Percentiles rank a stretch among this genome's conserved stretches.
These are phyloP conservation scores for Phytopythium sindhum DNA, from an alignment of 352 stramenopile genomes.

Conservation along the genomic window DNA sequence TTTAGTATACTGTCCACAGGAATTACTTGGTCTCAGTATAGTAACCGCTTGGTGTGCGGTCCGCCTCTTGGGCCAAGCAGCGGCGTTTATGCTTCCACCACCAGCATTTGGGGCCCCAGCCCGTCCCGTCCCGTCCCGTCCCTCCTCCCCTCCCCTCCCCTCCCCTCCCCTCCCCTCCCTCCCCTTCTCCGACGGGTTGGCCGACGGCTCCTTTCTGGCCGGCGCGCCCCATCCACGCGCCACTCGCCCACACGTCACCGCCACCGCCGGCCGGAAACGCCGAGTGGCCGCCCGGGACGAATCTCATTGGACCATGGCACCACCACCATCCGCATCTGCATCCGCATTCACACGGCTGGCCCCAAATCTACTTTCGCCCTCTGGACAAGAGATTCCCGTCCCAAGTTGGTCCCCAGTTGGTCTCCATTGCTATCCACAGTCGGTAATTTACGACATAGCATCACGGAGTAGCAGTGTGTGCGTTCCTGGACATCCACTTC, in stretches of 20 bases:
- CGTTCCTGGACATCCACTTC: neutral
- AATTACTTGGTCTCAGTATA: neutral
- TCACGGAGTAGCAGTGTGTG: too few species aligned
- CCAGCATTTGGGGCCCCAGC: too few species aligned
- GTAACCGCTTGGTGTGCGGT: too few species aligned
- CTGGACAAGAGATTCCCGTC: too few species aligned
- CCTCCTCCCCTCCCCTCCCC: too few species aligned
- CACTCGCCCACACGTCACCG: conserved; percentile 3
- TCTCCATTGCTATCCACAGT: too few species aligned
- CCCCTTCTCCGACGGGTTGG: neutral
- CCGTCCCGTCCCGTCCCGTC: too few species aligned
- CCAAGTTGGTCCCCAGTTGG: conserved; percentile 3
- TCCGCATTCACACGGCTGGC: conserved; percentile 4
- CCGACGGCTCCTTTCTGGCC: conserved; percentile 3
- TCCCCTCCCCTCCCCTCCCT: too few species aligned
- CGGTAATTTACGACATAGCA: neutral
- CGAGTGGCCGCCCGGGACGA: conserved; percentile 5
- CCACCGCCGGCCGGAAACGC: neutral
- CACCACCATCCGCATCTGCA: neutral
- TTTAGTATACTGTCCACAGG: neutral
- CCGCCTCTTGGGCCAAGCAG: neutral
- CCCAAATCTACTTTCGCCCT: conserved; percentile 10
- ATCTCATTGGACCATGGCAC: conserved; percentile 19
- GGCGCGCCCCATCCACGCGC: conserved; percentile 4
- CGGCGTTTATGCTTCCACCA: conserved; percentile 7